Conservation (phyloP, 2,329 filamentous ascomycete species). For the Stachybotrys chartarum region DNA sequence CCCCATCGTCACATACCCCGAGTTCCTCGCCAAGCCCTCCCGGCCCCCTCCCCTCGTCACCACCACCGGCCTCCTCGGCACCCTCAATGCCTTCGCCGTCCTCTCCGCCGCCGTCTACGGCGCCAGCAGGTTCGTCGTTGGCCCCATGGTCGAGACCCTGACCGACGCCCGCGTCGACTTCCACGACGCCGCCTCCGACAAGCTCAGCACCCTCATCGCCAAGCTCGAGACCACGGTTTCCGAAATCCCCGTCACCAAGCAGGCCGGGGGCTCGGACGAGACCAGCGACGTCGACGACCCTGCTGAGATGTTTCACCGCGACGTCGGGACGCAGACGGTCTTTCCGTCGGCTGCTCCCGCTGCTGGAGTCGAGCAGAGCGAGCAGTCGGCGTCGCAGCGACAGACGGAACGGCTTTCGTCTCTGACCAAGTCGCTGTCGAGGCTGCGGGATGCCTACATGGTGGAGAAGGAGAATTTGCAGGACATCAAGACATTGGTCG, state of each 20-base stretch:
- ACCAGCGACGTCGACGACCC: constrained; percentile 53
- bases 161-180: constrained; percentile 46
- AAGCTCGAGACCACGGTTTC: constrained; percentile 54
- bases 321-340: constrained; percentile 73
- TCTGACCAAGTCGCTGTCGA: constrained; percentile 34
- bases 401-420: constrained; percentile 35
- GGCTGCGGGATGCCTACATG: constrained; percentile 34
- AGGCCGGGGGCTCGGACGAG: constrained; percentile 20
- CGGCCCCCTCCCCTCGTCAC: constrained; percentile 57
- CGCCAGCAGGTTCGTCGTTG: constrained; percentile 60
- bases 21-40: constrained; percentile 54
- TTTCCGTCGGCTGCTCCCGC: constrained; percentile 12
- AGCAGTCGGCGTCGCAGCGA: constrained; percentile 21
- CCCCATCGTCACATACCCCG: constrained; percentile 63
- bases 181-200: constrained; percentile 37
- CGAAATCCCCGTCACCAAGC: constrained; percentile 40
- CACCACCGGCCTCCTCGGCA: constrained; percentile 48
- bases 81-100: constrained; percentile 50
- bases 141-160: constrained; percentile 50
- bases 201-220: constrained; percentile 38
- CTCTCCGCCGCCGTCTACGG: constrained; percentile 62
- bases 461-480: constrained; percentile 41
- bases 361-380: constrained; percentile 2
- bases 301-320: constrained; percentile 73
- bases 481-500: constrained; percentile 44